Evolutionary conservation across 805 yeast genomes (phyloP), one percentile per base, ranked within the genome.

Genomic region (Hanseniaspora vineae): DNA sequence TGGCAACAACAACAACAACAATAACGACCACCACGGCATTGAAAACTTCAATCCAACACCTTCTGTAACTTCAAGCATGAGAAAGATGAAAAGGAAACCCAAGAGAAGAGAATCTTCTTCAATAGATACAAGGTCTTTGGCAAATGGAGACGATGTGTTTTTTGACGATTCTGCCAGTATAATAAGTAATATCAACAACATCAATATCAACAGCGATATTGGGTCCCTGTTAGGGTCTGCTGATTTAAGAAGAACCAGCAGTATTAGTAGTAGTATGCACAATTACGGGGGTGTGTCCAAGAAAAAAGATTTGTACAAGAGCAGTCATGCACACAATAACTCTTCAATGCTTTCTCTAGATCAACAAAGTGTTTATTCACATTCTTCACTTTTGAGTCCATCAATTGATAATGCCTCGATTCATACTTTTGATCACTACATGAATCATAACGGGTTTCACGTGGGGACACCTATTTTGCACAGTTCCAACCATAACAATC

Each of bases 161-260:
- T 33, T 33, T 33, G 15, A 33, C 15, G 37, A 33, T 33, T 13
- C 37, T 13, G 15, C 14, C 9, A 33, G 37, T 33, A 33, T 33
- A 5, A 33, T 33, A 3, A 33, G 37, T 44, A 49, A 40, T 23
- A 33, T 40, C n/a, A 35, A 18, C 37, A 46, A 44, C 19, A 37
- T 14, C 15, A 23, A 23, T 29, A 23, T 31, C 18, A 23, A 13
- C 35, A 35, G 32, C 23, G 44, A 47, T 33, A 33, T 13, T 33
- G 37, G 15, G 14, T 33, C 37, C 6, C 9, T 33, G 9, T 33
- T 33, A 33, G 37, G 15, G 15, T 33, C 37, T 33, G 14, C 37
- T 13, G 37, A 33, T 33, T 13, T 33, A 33, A 33, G 37, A n/a
- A 33, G 37, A 33, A 33, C 37, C 6, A 33, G 15, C 15, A 33